Conservation (phyloP, 2,329 filamentous ascomycete genomes). For the Arthrobotrys iridis region DNA sequence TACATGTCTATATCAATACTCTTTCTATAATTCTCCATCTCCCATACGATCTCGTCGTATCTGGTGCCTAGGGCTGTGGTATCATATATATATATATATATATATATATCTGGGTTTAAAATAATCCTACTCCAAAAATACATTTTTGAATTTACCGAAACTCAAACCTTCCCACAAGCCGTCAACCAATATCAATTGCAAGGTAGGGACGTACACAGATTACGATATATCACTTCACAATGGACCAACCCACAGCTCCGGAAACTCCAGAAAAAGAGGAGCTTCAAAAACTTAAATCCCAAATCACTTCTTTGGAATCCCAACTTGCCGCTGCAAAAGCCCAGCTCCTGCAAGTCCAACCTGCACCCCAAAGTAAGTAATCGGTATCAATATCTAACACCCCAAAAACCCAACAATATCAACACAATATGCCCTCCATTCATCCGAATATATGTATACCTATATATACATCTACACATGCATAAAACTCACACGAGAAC, state of each 20-base stretch:
- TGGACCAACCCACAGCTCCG: neutral
- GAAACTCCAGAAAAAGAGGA: neutral
- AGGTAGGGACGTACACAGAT: too few species aligned
- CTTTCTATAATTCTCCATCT: too few species aligned
- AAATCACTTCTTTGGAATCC: slow-evolving; percentile 32
- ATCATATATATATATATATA: too few species aligned
- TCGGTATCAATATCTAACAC: neutral
- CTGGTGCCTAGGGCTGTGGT: too few species aligned
- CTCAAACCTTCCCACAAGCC: too few species aligned
- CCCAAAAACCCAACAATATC: slow-evolving; percentile 31
- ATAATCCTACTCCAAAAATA: too few species aligned
- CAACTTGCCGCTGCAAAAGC: slow-evolving; percentile 44
- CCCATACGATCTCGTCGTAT: too few species aligned
- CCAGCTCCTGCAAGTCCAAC: slow-evolving; percentile 6
- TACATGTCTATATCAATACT: too few species aligned
- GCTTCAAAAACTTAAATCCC: slow-evolving; percentile 22
- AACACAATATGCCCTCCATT: slow-evolving; percentile 26
- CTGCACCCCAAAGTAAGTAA: neutral
- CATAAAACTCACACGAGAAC: slow-evolving; percentile 5
- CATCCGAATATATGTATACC: slow-evolving; percentile 15
- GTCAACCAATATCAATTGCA: too few species aligned
- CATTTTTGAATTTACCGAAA: too few species aligned
- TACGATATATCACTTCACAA: too few species aligned
- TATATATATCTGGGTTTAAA: too few species aligned
- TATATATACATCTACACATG: slow-evolving; percentile 5